Conservation (phyloP, 345 rosid genomes). For the Lenwebbia sp. region DNA sequence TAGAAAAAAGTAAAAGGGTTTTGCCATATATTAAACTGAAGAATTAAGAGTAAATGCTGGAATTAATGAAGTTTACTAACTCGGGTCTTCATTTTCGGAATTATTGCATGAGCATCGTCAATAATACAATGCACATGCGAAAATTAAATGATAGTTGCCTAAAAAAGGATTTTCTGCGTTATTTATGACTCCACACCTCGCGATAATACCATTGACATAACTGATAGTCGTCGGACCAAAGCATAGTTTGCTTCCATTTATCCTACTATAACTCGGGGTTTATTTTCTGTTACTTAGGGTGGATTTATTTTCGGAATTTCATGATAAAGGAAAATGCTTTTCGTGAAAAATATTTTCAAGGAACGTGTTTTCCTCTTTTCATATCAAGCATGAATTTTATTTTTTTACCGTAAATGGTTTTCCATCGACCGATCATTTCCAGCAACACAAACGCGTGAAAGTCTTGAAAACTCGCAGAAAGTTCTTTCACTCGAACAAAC, state of each 20-base stretch:
- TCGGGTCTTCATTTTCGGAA: background rate
- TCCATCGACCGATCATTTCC: too few relatives aligned
- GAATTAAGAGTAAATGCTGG: background rate
- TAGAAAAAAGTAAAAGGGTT: background rate
- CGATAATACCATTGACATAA: background rate
- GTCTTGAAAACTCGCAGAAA: too few relatives aligned
- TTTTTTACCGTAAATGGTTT: too few relatives aligned
- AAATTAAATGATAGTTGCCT: background rate
- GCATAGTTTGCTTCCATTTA: background rate
- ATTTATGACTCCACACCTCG: background rate
- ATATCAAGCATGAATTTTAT: too few relatives aligned
- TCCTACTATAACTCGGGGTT: background rate
- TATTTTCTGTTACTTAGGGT: background rate
- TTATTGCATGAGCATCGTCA: background rate
- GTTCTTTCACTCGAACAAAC: too few relatives aligned
- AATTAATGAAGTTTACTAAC: background rate
- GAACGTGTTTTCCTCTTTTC: too few relatives aligned
- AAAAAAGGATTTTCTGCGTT: background rate
- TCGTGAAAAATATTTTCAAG: too few relatives aligned
- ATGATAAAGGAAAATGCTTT: too few relatives aligned
- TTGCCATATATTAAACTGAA: background rate
- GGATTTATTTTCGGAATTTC: too few relatives aligned
- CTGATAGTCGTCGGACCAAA: background rate
- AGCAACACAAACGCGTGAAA: too few relatives aligned
- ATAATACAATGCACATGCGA: background rate